A percentile compares a stretch with the other conserved stretches of the same genome.
phyloP scores from a whole-genome alignment of 495 filamentous ascomycete species.

The Astrocystis sublimbata region DNA sequence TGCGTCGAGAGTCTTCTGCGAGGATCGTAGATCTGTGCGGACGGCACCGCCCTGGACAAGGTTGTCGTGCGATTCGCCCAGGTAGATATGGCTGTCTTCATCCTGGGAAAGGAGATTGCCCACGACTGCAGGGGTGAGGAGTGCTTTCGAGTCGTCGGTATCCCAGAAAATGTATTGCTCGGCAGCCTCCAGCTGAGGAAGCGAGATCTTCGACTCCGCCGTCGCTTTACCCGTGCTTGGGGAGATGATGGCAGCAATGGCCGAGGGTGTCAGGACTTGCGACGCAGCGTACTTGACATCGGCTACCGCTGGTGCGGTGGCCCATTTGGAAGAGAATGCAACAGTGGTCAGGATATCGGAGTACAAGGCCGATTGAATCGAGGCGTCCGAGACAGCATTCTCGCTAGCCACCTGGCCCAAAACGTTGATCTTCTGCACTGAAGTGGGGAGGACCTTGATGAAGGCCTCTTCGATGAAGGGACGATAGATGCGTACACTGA shows the following conservation, averaged over 20 bases:
- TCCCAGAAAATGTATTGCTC: slow-evolving; percentile 96
- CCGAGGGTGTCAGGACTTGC: slow-evolving; percentile 77
- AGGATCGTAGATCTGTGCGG: slow-evolving; percentile 82
- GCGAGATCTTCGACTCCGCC: slow-evolving; percentile 51
- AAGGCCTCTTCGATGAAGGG: slow-evolving; percentile 95
- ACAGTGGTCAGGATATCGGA: slow-evolving; percentile 84
- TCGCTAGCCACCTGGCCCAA: slow-evolving; percentile 60
- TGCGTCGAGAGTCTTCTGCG: slow-evolving; percentile 77
- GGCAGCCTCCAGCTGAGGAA: slow-evolving; percentile 53
- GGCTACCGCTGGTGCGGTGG: slow-evolving; percentile 58
- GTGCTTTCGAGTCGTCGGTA: slow-evolving; percentile 69
- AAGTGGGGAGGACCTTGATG: slow-evolving; percentile 72
- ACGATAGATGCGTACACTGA: slow-evolving; percentile 90
- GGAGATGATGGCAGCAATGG: slow-evolving; percentile 55
- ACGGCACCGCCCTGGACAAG: slow-evolving; percentile 80
- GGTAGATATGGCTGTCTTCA: slow-evolving; percentile 72
- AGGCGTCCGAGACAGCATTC: slow-evolving; percentile 62
- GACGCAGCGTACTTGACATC: slow-evolving; percentile 90
- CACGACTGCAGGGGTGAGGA: slow-evolving; percentile 63
- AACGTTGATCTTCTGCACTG: slow-evolving; percentile 69
- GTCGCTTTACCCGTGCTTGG: slow-evolving; percentile 64
- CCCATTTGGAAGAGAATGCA: slow-evolving; percentile 69
- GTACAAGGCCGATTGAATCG: slow-evolving; percentile 78
- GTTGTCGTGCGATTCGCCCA: slow-evolving; percentile 78
- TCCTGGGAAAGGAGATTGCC: slow-evolving; percentile 74